Conservation (phyloP, 2,329 filamentous ascomycete genomes). For the Pseudopithomyces chartarum region DNA sequence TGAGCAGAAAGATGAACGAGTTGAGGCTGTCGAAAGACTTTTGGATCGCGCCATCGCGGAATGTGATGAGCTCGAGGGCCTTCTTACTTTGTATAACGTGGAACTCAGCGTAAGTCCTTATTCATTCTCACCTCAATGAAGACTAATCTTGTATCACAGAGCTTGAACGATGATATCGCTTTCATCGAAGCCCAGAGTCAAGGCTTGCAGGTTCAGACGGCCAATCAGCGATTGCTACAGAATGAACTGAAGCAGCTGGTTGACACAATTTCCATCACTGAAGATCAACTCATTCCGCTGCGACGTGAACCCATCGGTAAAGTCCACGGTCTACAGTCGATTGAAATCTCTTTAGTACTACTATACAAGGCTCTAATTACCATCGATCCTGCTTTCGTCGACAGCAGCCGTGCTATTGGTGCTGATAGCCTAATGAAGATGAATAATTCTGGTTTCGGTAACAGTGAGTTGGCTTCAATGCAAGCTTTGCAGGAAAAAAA, state of each 20-base stretch:
- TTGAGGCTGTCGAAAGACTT: conserved; percentile 82
- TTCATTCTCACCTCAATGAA: conserved; percentile 14
- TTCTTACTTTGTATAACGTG: conserved; percentile 91
- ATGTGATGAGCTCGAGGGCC: conserved; percentile 93
- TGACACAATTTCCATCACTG: conserved; percentile 86
- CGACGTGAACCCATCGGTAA: conserved; percentile 75
- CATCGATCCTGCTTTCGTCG: conserved; percentile 81
- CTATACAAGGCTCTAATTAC: conserved; percentile 93
- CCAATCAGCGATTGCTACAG: conserved; percentile 93
- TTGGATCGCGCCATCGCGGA: conserved; percentile 91
- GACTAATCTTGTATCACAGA: conserved; percentile 58
- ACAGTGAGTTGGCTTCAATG: conserved; percentile 82
- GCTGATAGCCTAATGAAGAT: conserved; percentile 45
- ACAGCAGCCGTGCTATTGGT: conserved; percentile 51
- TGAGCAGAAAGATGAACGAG: conserved; percentile 86
- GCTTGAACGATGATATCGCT: conserved; percentile 90
- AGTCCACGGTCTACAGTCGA: conserved; percentile 71
- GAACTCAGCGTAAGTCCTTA: conserved; percentile 76
- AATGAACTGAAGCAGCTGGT: conserved; percentile 88
- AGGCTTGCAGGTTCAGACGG: conserved; percentile 93
- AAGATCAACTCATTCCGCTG: conserved; percentile 74
- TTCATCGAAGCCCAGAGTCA: conserved; percentile 98
- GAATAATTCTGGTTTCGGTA: conserved; percentile 64
- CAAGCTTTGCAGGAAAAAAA: conserved; percentile 93
- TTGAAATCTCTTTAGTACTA: conserved; percentile 77